Base-by-base conservation (phyloP, 2,329 filamentous ascomycete species). In the Tothia fuscella region DNA sequence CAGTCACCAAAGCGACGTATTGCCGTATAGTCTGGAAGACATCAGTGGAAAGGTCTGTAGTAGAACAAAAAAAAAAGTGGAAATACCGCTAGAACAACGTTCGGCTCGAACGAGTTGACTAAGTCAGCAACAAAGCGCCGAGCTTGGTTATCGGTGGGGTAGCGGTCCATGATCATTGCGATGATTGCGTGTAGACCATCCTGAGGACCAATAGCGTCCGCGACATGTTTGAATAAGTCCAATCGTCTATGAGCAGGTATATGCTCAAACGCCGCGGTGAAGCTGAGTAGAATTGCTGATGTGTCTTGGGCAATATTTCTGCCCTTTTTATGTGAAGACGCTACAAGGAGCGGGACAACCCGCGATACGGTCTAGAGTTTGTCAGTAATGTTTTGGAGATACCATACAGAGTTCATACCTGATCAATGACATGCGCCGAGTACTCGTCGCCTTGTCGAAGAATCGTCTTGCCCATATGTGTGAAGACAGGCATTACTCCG, bases 401-500 rank as follows among this genome's bases (percentile, higher is more conserved):
- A n/a, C n/a, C n/a, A n/a, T n/a, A n/a, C n/a, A n/a, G n/a, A n/a
- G n/a, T n/a, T n/a, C n/a, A n/a, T n/a, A n/a, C n/a, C 54, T 76
- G 87, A 53, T 93, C 86, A 44, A 95, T 89, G 24, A 98, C 89
- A 57, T 94, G 85, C 10, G 88, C 87, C 17, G 91, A 96, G 63
- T 95, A 96, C 52, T 96, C 89, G 53, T 98, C 93, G 51, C 85
- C 86, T 63, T 95, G 89, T 37, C 84, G 80, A 38, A 98, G 72
- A 16, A 95, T 80, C 3, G 85, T 94, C 32, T 81, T 82, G 31
- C 89, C 87, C 80, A 96, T 95, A 57, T 96, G 95, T 0, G 91
- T 96, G 64, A 98, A 98, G 40, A 98, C 89, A 10, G 91, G 91
- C 91, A 98, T 98, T 41, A 98, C 85, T 51, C 87, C 95, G 62